These are phyloP conservation scores for Fusarium annulatum DNA, from an alignment of 2,329 filamentous ascomycete species.

Conservation along the genomic window DNA sequence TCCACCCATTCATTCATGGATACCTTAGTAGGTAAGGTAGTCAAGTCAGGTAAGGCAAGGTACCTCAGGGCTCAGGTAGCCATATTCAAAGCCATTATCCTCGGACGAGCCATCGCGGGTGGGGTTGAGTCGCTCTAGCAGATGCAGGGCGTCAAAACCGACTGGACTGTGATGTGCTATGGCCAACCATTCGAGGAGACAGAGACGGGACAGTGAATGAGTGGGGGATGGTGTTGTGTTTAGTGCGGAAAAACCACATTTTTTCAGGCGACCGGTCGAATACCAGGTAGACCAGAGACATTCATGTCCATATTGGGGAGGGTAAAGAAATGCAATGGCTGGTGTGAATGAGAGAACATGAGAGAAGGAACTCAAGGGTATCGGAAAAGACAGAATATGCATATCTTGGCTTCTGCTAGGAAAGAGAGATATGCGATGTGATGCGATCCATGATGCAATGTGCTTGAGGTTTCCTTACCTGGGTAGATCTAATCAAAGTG, in stretches of 20 bases:
- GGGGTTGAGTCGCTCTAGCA: conserved; percentile 34
- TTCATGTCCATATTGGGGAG: neutral
- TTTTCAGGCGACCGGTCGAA: conserved; percentile 23
- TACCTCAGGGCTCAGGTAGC: neutral
- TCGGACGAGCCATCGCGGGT: conserved; percentile 31
- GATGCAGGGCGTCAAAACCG: conserved; percentile 34
- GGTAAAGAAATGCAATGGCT: neutral
- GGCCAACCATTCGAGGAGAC: conserved; percentile 1
- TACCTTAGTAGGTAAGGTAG: neutral
- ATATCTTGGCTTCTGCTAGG: neutral
- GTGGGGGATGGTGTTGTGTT: conserved; percentile 40
- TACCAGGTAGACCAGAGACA: neutral
- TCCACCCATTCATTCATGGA: conserved; percentile 17
- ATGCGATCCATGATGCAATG: neutral
- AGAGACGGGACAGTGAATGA: conserved; percentile 15
- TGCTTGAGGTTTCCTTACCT: conserved; percentile 23
- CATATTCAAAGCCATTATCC: conserved; percentile 1
- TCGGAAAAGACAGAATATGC: neutral
- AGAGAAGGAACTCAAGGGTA: neutral
- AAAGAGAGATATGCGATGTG: conserved; percentile 9
- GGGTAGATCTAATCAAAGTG: conserved; percentile 6
- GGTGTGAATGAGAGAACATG: neutral
- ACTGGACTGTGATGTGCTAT: conserved; percentile 19
- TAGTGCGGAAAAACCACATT: conserved; percentile 28
- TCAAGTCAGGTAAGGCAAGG: neutral